These are phyloP conservation scores for Leucoagaricus sp. DNA, from an alignment of 1,284 basidiomycete species.

Conservation along the genomic window DNA sequence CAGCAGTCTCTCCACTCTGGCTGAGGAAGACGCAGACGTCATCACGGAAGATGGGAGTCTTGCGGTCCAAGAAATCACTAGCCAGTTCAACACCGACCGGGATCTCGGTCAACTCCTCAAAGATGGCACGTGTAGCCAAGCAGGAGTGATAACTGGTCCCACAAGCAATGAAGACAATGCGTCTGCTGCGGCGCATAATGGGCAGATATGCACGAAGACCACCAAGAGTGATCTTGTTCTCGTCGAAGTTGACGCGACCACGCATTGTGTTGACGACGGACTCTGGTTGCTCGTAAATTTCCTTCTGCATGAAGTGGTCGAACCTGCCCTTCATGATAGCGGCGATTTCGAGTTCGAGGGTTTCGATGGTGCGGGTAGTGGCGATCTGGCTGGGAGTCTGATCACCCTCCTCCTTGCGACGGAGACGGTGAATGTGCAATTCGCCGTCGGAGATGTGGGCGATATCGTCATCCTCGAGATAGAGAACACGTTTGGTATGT, in stretches of 20 bases:
- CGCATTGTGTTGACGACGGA: conserved; percentile 99
- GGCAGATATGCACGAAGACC: conserved; percentile 94
- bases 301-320: conserved; percentile 99
- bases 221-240: conserved; percentile 89
- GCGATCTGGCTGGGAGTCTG: conserved; percentile 58
- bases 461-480: conserved; percentile 99
- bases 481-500: conserved; percentile 98
- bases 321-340: conserved; percentile 99
- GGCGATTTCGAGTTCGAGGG: conserved; percentile 97
- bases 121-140: conserved; percentile 96
- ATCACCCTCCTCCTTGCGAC: conserved; percentile 78
- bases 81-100: conserved; percentile 97
- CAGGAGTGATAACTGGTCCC: conserved; percentile 99
- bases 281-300: conserved; percentile 99
- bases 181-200: conserved; percentile 92
- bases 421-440: conserved; percentile 98
- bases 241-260: conserved; percentile 99
- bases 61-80: conserved; percentile 98
- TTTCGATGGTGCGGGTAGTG: conserved; percentile 95
- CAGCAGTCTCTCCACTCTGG: conserved; percentile 98
- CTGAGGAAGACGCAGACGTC: conserved; percentile 97
- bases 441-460: conserved; percentile 97
- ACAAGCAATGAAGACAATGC: conserved; percentile 97
- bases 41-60: conserved; percentile 99
- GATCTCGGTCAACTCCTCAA: conserved; percentile 99